Evolutionary conservation across 1,284 basidiomycete species (phyloP).

Genomic region (Naganishia liquefaciens): DNA sequence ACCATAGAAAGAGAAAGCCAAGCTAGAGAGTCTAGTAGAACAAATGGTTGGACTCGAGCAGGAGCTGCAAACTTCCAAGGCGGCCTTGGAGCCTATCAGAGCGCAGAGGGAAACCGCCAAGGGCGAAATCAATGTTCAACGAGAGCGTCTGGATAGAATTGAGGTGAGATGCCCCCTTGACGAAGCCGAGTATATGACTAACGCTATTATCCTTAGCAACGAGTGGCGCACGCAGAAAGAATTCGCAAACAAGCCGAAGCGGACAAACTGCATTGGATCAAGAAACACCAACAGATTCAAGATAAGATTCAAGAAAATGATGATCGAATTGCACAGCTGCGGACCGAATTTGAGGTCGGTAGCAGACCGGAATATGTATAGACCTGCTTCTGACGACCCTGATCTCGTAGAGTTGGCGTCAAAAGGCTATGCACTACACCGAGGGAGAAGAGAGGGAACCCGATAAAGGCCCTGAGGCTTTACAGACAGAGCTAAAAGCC

Average conservation of each 20-base stretch:
- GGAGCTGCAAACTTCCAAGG: slow-evolving; percentile 20
- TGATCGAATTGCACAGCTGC: slow-evolving; percentile 54
- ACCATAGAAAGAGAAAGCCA: background rate
- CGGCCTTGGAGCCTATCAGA: slow-evolving; percentile 38
- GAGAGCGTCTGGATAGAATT: background rate
- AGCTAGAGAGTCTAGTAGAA: slow-evolving; percentile 34
- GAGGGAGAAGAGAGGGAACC: slow-evolving; percentile 24
- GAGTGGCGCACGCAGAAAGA: slow-evolving; percentile 26
- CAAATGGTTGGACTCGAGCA: slow-evolving; percentile 10
- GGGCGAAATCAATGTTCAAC: slow-evolving; percentile 2
- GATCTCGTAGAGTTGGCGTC: slow-evolving; percentile 22
- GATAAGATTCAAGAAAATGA: slow-evolving; percentile 59
- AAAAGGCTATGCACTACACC: slow-evolving; percentile 2
- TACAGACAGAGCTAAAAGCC: slow-evolving; percentile 62
- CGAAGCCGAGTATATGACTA: background rate
- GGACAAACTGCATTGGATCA: slow-evolving; percentile 41
- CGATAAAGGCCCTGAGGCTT: slow-evolving; percentile 60
- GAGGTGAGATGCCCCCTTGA: slow-evolving; percentile 6
- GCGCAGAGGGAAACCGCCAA: slow-evolving; percentile 10
- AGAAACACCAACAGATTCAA: slow-evolving; percentile 34
- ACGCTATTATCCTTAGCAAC: background rate
- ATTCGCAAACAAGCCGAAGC: slow-evolving; percentile 29
- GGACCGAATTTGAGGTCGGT: slow-evolving; percentile 54
- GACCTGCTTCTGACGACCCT: background rate
- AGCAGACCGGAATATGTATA: slow-evolving; percentile 6